phyloP scores from a whole-genome alignment of 768 basidiomycete species.

The Symmetrospora coprosmae region DNA sequence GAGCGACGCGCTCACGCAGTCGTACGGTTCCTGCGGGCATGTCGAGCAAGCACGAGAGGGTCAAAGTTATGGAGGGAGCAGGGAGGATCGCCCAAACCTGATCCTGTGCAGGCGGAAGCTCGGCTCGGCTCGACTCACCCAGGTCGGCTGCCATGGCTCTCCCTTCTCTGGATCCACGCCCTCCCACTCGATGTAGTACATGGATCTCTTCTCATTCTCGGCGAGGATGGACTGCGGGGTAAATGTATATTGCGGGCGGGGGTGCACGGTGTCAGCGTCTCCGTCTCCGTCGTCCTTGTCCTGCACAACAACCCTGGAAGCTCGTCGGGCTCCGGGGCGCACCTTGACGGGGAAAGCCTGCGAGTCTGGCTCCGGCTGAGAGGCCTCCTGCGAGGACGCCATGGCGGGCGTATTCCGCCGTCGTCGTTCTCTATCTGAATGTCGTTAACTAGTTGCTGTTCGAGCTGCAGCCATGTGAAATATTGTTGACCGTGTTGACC shows the following conservation, averaged over 20 bases:
- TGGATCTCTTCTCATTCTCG: slow-evolving; percentile 3
- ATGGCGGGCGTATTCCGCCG: no score
- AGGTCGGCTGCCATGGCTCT: slow-evolving; percentile 3
- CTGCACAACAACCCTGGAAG: neutral
- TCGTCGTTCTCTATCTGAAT: no score
- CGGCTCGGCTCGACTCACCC: neutral
- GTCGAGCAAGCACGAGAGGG: neutral
- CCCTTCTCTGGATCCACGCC: neutral
- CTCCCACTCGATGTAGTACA: slow-evolving; percentile 12
- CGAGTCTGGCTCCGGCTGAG: no score
- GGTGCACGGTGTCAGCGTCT: no score
- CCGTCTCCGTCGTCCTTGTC: no score
- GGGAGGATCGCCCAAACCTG: no score
- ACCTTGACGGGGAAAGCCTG: no score
- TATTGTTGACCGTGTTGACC: no score
- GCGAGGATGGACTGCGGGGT: neutral
- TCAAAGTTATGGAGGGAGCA: neutral
- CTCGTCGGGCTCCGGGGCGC: neutral
- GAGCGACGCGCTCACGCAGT: neutral
- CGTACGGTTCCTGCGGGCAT: slow-evolving; percentile 13
- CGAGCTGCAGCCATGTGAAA: no score
- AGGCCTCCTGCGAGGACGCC: no score
- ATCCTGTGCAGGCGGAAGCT: neutral
- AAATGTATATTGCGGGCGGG: no score
- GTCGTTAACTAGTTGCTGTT: no score